Evolutionary conservation across 2,329 filamentous ascomycete species (phyloP).

Genomic region (Exophiala spinifera): DNA sequence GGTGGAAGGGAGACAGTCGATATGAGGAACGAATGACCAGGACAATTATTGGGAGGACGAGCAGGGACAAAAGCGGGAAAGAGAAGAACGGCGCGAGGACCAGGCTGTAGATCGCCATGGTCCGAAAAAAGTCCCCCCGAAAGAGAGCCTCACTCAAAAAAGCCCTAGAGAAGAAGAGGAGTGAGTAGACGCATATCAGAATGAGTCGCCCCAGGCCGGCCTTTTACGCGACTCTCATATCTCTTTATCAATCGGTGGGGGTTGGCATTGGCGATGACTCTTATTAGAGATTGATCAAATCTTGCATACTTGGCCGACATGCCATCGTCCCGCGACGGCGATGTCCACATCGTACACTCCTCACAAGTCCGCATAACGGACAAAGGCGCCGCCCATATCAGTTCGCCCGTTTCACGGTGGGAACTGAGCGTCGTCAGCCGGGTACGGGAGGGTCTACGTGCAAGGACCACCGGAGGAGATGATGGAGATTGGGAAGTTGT

Average conservation of each 20-base stretch:
- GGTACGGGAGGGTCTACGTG: neutral
- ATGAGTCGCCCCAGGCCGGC: neutral
- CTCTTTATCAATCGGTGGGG: neutral
- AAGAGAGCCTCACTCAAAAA: neutral
- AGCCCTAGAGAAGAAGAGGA: neutral
- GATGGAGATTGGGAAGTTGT: neutral
- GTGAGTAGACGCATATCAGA: neutral
- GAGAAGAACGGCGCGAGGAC: conserved; percentile 10
- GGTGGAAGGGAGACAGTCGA: conserved; percentile 36
- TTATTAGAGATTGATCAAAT: neutral
- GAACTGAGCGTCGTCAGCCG: neutral
- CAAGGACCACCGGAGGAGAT: neutral
- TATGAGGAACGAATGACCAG: conserved; percentile 32
- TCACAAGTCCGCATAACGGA: neutral
- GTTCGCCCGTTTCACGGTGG: neutral
- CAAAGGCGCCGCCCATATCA: neutral
- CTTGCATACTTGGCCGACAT: neutral
- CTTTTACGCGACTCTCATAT: neutral
- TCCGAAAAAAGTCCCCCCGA: neutral
- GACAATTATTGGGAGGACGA: conserved; percentile 16
- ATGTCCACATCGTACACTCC: conserved; percentile 1
- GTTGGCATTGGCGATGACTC: conserved; percentile 1
- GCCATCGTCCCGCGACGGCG: neutral
- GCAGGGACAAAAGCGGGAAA: conserved; percentile 9
- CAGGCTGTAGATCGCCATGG: conserved; percentile 14